Conservation (phyloP, 2,329 filamentous ascomycete species). For the Fusarium hainanense region DNA sequence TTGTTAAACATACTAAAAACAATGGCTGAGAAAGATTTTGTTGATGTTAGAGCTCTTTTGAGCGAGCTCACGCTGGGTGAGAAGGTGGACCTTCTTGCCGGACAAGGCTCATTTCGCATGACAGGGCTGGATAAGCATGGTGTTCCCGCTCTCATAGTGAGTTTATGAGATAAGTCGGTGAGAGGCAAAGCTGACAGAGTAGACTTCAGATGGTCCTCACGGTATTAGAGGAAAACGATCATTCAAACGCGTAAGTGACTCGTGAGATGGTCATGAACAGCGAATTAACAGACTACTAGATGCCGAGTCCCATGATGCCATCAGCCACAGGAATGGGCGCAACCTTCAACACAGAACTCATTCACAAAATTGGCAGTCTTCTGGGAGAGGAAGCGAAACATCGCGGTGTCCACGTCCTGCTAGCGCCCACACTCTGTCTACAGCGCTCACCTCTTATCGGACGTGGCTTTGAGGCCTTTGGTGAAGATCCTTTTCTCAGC, state of each 20-base stretch:
- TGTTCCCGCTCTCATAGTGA: slow-evolving; percentile 35
- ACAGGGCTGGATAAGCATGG: slow-evolving; percentile 22
- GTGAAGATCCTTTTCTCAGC: slow-evolving; percentile 55
- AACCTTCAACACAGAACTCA: slow-evolving; percentile 70
- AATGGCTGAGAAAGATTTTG: slow-evolving; percentile 5
- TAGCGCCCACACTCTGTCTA: slow-evolving; percentile 51
- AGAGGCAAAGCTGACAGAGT: not conserved
- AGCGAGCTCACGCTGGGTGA: slow-evolving; percentile 34
- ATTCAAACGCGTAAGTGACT: slow-evolving; percentile 32
- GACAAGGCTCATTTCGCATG: slow-evolving; percentile 39
- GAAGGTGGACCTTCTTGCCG: slow-evolving; percentile 37
- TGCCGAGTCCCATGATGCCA: slow-evolving; percentile 55
- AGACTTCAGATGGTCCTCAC: slow-evolving; percentile 42
- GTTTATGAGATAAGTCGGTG: not conserved
- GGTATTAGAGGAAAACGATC: slow-evolving; percentile 39
- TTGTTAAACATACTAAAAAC: not conserved
- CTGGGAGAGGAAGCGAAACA: slow-evolving; percentile 62
- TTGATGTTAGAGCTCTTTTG: slow-evolving; percentile 31
- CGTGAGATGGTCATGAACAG: fast-evolving
- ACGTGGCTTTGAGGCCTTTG: slow-evolving; percentile 56
- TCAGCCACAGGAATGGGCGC: slow-evolving; percentile 61
- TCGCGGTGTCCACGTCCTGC: slow-evolving; percentile 76
- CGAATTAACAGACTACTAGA: slow-evolving; percentile 5
- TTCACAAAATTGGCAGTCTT: slow-evolving; percentile 65
- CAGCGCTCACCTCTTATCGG: slow-evolving; percentile 56